Base-by-base conservation (phyloP, 1,284 basidiomycete species). In the Pterulicium gracile region DNA sequence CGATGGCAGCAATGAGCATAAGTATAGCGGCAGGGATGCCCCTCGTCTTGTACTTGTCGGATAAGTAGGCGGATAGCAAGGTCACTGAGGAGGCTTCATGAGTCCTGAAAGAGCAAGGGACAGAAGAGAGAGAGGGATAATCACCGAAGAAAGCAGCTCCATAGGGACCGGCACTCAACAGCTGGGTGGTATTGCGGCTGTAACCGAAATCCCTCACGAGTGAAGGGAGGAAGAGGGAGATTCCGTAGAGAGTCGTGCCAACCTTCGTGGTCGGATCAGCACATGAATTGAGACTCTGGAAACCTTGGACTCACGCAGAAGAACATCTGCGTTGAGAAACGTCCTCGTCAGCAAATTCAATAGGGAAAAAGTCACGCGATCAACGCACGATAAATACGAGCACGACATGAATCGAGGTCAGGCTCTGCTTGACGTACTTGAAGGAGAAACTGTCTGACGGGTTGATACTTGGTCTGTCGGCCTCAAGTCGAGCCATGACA, bases 131-230 rank as follows among this genome's bases (percentile, higher is more conserved):
- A 22, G 27, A 35, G 17, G 42, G n/a, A 7, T 14, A 43, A 27
- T 43, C 45, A 65, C 63, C 50, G 40, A 59, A 47, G 47, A 63
- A 65, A 10, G 56, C 57, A 20, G 52, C 56, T n/a, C 57, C 63
- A 44, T 61, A 63, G 2, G 63, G 63, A 3, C 59, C 59, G 3
- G 63, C 63, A 43, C 60, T 62, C 22, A 65, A 53, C 7, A 65
- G 48, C 48, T 65, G 63, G 7, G 60, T 58, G 22, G 51, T 48
- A 10, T 53, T 55, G 13, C 58, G 47, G 34, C 52, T 58, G 51
- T 64, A 72, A 1, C 70, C 69, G 14, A 73, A 55, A 17, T 63
- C 62, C 13, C 61, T 58, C 34, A 74, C 70, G 51, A 73, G 70
- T 2, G 68, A 69, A 3, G 68, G 68, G 18, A 62, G 49, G 51